Base-by-base conservation (phyloP, 225 moss, liverwort and hornwort species). In the Ulota crispa region DNA sequence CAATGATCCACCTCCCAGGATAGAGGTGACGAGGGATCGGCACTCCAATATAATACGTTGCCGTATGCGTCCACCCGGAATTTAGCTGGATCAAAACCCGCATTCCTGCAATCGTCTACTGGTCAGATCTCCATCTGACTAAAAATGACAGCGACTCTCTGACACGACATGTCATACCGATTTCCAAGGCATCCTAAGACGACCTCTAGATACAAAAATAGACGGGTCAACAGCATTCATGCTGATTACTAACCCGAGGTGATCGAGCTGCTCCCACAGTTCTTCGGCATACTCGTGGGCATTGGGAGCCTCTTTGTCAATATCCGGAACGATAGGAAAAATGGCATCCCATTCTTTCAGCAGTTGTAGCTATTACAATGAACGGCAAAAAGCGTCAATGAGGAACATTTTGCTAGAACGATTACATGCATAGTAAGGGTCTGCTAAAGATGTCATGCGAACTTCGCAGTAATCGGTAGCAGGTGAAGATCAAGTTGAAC, bases 1-100 rank as follows among this genome's bases (percentile, higher is more conserved):
- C 91, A 92, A 78, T 92, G 91, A 82, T 92, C 89, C 36, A 92
- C 87, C 81, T 92, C 91, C 91, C 91, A 92, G 24, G 89, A 89
- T 56, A 92, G 71, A 61, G 91, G 91, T 64, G 91, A 92, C 28
- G 87, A 89, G 34, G 91, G 89, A 80, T 92, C 89, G 19, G 91
- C 91, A 86, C 89, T 86, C 89, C 89, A 92, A 80, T 89, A 92
- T 42, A 92, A 77, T 21, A 92, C 91, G 81, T 89, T 92, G 26
- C 91, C 91, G 63, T 87, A 92, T 4, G 85, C 81, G 78, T 92
- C 91, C 79, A 92, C 89, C 65, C 91, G 86, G 59, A 92, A 92
- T 56, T 92, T 92, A 6, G 91, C 86, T 71, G 91, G 91, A 92
- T 92, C 91, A 50, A 92, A 92, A 45, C 89, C 89, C 81, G 91